These are phyloP conservation scores for Nicotiana tomentosiformis DNA, from an alignment of 257 asterid species.

Conservation along the genomic window DNA sequence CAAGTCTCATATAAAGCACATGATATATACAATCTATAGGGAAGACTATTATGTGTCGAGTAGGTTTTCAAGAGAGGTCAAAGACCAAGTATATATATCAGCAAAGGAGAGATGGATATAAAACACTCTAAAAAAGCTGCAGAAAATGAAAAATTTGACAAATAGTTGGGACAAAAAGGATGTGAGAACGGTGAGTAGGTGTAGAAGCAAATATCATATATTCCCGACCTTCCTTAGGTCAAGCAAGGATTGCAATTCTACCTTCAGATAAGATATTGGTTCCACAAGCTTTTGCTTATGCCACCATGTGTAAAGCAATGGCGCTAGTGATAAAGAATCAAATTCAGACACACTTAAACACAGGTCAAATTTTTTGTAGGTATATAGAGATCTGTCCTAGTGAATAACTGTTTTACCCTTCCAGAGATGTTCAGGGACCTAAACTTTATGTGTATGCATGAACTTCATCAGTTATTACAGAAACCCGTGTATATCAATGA, in stretches of 20 bases:
- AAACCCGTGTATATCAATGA: neutral
- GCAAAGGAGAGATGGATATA: neutral
- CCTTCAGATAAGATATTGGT: neutral
- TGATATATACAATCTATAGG: neutral
- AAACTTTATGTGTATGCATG: neutral
- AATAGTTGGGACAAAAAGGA: neutral
- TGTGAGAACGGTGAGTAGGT: neutral
- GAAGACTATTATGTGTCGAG: neutral
- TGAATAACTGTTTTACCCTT: neutral
- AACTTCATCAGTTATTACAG: neutral
- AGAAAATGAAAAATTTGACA: neutral
- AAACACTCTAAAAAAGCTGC: neutral
- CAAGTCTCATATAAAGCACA: neutral
- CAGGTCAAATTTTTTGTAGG: neutral
- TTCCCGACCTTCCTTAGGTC: neutral
- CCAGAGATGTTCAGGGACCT: neutral
- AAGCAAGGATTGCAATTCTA: neutral
- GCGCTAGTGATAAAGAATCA: neutral
- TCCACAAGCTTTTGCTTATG: neutral
- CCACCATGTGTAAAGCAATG: neutral
- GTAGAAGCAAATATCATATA: neutral
- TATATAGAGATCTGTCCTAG: neutral
- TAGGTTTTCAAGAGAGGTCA: neutral
- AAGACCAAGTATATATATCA: neutral
- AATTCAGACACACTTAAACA: neutral